These are phyloP conservation scores for Scheffersomyces stambukii DNA, from an alignment of 1,139 yeast genomes.

Conservation along the genomic window DNA sequence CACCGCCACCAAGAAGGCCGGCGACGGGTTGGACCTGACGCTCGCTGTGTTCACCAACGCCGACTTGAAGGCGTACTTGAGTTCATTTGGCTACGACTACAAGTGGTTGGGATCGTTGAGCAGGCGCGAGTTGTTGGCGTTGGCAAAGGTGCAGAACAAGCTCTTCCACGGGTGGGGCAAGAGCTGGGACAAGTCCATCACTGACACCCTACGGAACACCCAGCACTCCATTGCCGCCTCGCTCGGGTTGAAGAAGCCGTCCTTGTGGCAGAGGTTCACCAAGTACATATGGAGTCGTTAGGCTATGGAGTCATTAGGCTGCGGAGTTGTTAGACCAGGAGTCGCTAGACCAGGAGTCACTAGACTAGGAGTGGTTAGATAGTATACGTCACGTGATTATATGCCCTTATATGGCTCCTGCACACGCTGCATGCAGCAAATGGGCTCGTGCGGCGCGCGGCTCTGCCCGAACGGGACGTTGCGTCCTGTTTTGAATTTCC, in stretches of 20 bases:
- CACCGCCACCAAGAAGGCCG: conserved; percentile 33
- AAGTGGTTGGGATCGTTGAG: conserved; percentile 28
- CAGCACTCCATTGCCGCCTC: conserved; percentile 14
- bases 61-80: conserved; percentile 51
- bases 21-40: conserved; percentile 14
- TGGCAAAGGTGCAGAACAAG: conserved; percentile 44
- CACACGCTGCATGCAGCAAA: too few species aligned
- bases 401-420: too few species aligned
- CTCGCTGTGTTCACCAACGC: conserved; percentile 44
- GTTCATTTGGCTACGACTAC: conserved; percentile 45
- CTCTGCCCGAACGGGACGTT: too few species aligned
- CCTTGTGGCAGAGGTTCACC: too few species aligned
- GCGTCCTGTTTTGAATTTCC: too few species aligned
- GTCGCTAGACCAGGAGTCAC: too few species aligned
- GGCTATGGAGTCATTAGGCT: too few species aligned
- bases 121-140: conserved; percentile 41
- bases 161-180: conserved; percentile 17
- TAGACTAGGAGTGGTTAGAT: too few species aligned
- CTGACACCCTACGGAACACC: conserved; percentile 18
- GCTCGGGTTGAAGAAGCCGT: conserved; percentile 15
- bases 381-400: too few species aligned
- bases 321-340: too few species aligned
- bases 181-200: conserved; percentile 22
- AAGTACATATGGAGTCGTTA: too few species aligned
- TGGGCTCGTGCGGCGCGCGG: too few species aligned